Base-by-base conservation (phyloP, 2,329 filamentous ascomycete species). In the Cyclaneusma minus region DNA sequence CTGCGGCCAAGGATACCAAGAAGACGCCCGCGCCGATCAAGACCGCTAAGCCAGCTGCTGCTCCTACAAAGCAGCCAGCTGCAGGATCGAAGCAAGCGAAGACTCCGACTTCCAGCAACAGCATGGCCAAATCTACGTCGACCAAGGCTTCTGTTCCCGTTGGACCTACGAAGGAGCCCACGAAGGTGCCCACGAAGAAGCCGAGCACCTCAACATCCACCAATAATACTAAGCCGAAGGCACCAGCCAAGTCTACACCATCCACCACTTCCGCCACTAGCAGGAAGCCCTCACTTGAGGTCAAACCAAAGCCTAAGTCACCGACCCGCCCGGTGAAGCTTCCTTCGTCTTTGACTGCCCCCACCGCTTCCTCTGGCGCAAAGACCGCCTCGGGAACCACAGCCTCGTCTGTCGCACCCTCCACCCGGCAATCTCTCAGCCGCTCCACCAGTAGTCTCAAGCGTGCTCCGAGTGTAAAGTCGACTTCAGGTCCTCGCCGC, bases 241-340 rank as follows among this genome's bases (percentile, higher is more conserved):
- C 22, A 7, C 13, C 21, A 13, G 35, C 35, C 16, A 39, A 35
- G 29, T 13, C 33, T 12, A 4, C 33, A 8, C 11, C 28, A 9
- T 28, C 18, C 28, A 41, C 33, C 17, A 19, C 27, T 10, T 25
- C 32, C 4, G 32, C 30, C 6, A 40, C 28, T 7, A 29, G 14
- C 21, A 27, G 10, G 31, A 44, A 37, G 27, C 29, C 38, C 30
- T 33, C 42, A n/a, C n/a, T n/a, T n/a, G n/a, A n/a, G n/a, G 52
- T 58, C 15, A 74, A 72, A 42, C 65, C 68, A 6, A 74, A 70
- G 44, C 52, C 62, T 21, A 73, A 69, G 48, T 81, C 77, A 7
- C 73, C 73, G 3, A 83, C 78, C 2, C 67, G 70, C 29, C 75
- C 76, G 7, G 56, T 72, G 27, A 68, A 66, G 30, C 55, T 83